These are phyloP conservation scores for Clarireedia homoeocarpa DNA, from an alignment of 2,329 filamentous ascomycete species.

Conservation along the genomic window DNA sequence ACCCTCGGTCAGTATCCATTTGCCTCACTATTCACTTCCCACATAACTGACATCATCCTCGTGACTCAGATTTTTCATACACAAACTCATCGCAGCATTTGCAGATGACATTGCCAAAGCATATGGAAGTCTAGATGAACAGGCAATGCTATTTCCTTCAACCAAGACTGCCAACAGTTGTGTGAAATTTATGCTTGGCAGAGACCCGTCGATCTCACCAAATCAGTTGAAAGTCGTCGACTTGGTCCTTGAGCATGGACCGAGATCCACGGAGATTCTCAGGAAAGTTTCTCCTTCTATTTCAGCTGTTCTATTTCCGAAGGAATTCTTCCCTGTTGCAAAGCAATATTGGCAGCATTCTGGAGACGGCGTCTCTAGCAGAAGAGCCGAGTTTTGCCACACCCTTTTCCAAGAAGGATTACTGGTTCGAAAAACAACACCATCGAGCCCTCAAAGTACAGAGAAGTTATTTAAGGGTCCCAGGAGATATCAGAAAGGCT, in stretches of 20 bases:
- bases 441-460: constrained; percentile 19
- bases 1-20: constrained; percentile 58
- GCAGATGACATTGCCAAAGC: constrained; percentile 57
- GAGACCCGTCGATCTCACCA: constrained; percentile 44
- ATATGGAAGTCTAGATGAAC: constrained; percentile 53
- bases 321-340: constrained; percentile 60
- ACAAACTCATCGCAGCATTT: constrained; percentile 71
- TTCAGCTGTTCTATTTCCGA: constrained; percentile 64
- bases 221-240: constrained; percentile 49
- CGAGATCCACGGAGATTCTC: constrained; percentile 43
- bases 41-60: constrained; percentile 17
- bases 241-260: constrained; percentile 53
- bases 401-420: constrained; percentile 63
- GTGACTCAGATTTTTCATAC: constrained; percentile 72
- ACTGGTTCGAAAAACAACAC: constrained; percentile 41
- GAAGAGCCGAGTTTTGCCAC: constrained; percentile 84
- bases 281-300: constrained; percentile 50
- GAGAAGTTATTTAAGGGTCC: constrained; percentile 54
- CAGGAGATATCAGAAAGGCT: constrained; percentile 65
- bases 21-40: not conserved
- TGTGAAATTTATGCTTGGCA: constrained; percentile 59
- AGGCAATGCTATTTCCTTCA: constrained; percentile 80
- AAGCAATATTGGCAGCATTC: constrained; percentile 98
- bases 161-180: constrained; percentile 62
- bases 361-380: constrained; percentile 85